Evolutionary conservation across 495 filamentous ascomycete genomes (phyloP).

Genomic region (Tuber brumale): DNA sequence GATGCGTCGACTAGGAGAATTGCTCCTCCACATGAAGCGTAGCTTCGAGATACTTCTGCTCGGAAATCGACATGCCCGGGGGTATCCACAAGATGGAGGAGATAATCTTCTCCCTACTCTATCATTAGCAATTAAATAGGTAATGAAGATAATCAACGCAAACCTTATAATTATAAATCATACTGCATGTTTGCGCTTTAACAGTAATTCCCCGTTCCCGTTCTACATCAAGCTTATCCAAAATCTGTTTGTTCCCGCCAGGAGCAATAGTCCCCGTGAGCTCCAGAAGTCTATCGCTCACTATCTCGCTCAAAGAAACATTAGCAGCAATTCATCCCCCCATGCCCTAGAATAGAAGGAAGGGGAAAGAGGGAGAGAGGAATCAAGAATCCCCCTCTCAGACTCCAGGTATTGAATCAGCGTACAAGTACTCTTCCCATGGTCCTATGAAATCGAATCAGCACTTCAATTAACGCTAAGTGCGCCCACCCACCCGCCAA

Average conservation of each 20-base stretch:
- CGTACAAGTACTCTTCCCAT: slow-evolving; percentile 81
- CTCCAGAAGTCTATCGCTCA: slow-evolving; percentile 86
- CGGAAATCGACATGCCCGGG: slow-evolving; percentile 97
- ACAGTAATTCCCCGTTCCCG: slow-evolving; percentile 94
- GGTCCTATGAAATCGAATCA: slow-evolving; percentile 50
- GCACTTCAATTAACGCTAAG: not conserved
- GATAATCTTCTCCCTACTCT: slow-evolving; percentile 68
- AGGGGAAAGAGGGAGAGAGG: too few species aligned
- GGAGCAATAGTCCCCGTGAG: slow-evolving; percentile 86
- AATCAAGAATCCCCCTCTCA: not conserved
- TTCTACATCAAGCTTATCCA: slow-evolving; percentile 96
- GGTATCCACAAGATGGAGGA: slow-evolving; percentile 92
- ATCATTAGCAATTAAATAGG: slow-evolving; percentile 1
- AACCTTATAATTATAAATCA: slow-evolving; percentile 72
- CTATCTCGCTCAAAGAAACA: slow-evolving; percentile 7
- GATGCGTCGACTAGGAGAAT: slow-evolving; percentile 77
- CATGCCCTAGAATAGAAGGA: not conserved
- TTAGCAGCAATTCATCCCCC: not conserved
- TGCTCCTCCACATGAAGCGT: slow-evolving; percentile 91
- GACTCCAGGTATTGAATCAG: not conserved
- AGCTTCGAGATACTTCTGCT: slow-evolving; percentile 88
- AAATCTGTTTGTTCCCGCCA: slow-evolving; percentile 85
- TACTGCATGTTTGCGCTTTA: slow-evolving; percentile 96
- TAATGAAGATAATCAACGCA: not conserved
- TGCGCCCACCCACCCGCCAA: not conserved